Conservation (phyloP, 1,284 basidiomycete genomes). For the Cryptococcus deneoformans region DNA sequence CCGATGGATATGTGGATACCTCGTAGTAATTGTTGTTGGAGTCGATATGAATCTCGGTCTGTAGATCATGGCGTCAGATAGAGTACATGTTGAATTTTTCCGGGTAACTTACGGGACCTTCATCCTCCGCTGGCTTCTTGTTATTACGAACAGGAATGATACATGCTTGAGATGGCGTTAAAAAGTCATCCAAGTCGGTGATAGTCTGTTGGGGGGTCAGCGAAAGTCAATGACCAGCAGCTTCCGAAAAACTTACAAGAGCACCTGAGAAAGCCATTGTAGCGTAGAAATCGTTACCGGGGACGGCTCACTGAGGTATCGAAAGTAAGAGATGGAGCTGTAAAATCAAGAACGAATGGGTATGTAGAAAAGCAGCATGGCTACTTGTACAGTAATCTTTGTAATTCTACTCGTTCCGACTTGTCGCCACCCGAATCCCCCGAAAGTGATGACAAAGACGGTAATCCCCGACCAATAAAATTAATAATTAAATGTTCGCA, state of each 20-base stretch:
- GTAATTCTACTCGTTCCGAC: no score
- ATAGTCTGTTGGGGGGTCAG: constrained; percentile 29
- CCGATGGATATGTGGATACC: constrained; percentile 36
- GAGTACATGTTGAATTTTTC: background rate
- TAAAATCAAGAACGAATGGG: no score
- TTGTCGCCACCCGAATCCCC: no score
- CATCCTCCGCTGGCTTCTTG: constrained; percentile 19
- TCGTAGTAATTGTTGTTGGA: constrained; percentile 49
- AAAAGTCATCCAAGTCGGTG: constrained; percentile 97
- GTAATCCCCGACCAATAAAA: no score
- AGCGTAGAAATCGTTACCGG: no score
- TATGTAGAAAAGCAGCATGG: no score
- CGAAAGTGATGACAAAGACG: no score
- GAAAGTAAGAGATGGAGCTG: no score
- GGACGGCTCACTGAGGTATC: no score
- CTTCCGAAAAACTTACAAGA: constrained; percentile 57
- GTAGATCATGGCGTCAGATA: background rate
- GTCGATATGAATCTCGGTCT: constrained; percentile 88
- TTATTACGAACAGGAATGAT: constrained; percentile 78
- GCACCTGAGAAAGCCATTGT: constrained; percentile 88
- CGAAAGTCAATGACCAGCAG: background rate
- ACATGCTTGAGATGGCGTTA: constrained; percentile 94
- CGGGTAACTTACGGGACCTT: constrained; percentile 20
- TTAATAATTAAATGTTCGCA: no score
- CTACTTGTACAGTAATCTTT: no score